phyloP scores from a whole-genome alignment of 2,329 filamentous ascomycete genomes.

The Pezicula rhizophila region DNA sequence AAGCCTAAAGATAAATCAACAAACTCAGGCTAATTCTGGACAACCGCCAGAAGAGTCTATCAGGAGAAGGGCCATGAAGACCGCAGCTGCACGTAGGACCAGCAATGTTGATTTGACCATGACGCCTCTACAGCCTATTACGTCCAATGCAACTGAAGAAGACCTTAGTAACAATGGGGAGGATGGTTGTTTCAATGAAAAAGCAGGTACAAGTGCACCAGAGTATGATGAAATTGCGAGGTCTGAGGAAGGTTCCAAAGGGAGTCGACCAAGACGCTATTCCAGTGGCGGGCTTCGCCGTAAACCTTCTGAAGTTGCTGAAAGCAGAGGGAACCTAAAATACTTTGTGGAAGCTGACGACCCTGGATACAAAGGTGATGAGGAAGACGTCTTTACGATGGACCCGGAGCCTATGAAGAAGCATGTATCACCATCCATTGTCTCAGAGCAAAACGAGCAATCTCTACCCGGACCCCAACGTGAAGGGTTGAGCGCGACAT shows the following conservation, averaged over 20 bases:
- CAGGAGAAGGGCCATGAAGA: constrained; percentile 24
- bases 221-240: constrained; percentile 45
- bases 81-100: constrained; percentile 18
- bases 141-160: constrained; percentile 10
- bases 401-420: constrained; percentile 35
- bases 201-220: constrained; percentile 59
- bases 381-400: constrained; percentile 65
- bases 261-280: constrained; percentile 62
- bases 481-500: not conserved
- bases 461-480: not conserved
- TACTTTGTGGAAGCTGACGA: constrained; percentile 89
- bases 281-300: constrained; percentile 78
- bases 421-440: constrained; percentile 13
- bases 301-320: constrained; percentile 66
- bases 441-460: not conserved
- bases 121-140: constrained; percentile 5
- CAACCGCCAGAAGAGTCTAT: constrained; percentile 39
- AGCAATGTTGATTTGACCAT: constrained; percentile 5
- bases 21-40: constrained; percentile 6
- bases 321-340: constrained; percentile 71
- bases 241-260: constrained; percentile 9
- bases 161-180: constrained; percentile 26
- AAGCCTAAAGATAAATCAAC: constrained; percentile 21
- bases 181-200: constrained; percentile 24
- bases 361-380: constrained; percentile 69